phyloP scores from a whole-genome alignment of 2,329 filamentous ascomycete genomes.

The Orbilia ellipsospora region DNA sequence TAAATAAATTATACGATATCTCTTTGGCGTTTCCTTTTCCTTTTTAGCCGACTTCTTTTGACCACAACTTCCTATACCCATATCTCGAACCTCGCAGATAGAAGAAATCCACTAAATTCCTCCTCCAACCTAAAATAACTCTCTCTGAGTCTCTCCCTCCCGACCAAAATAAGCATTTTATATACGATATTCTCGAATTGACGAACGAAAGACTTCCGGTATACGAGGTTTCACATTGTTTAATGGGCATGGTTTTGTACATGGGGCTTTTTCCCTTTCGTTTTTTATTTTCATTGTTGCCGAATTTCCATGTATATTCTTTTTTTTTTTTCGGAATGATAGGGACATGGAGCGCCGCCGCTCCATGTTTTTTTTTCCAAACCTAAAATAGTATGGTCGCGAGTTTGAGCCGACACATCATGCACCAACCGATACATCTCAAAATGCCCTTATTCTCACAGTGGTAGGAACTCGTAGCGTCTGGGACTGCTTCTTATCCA shows the following conservation, averaged over 20 bases:
- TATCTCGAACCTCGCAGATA: slow-evolving; percentile 49
- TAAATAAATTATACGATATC: slow-evolving; percentile 65
- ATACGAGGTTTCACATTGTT: slow-evolving; percentile 53
- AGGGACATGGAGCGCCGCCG: slow-evolving; percentile 42
- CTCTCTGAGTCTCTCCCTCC: slow-evolving; percentile 1
- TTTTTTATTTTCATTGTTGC: slow-evolving; percentile 17
- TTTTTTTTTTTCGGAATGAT: slow-evolving; percentile 46
- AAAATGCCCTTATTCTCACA: neutral
- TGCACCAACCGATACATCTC: neutral
- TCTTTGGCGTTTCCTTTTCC: slow-evolving; percentile 31
- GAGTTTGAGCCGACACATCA: slow-evolving; percentile 10
- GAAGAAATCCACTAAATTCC: slow-evolving; percentile 28
- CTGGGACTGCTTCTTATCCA: neutral
- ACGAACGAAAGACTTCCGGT: slow-evolving; percentile 34
- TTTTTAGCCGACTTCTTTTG: slow-evolving; percentile 35
- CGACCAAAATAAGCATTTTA: slow-evolving; percentile 30
- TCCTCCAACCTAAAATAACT: slow-evolving; percentile 5
- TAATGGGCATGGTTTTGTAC: slow-evolving; percentile 56
- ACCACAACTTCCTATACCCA: slow-evolving; percentile 39
- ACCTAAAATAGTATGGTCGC: slow-evolving; percentile 24
- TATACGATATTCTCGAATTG: slow-evolving; percentile 44
- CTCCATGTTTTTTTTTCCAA: slow-evolving; percentile 41
- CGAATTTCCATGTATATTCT: slow-evolving; percentile 51
- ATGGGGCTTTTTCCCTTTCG: slow-evolving; percentile 12
- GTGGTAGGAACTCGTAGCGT: slow-evolving; percentile 37